Base-by-base conservation (phyloP, 2,329 filamentous ascomycete genomes). In the Tolypocladium cylindrosporum region DNA sequence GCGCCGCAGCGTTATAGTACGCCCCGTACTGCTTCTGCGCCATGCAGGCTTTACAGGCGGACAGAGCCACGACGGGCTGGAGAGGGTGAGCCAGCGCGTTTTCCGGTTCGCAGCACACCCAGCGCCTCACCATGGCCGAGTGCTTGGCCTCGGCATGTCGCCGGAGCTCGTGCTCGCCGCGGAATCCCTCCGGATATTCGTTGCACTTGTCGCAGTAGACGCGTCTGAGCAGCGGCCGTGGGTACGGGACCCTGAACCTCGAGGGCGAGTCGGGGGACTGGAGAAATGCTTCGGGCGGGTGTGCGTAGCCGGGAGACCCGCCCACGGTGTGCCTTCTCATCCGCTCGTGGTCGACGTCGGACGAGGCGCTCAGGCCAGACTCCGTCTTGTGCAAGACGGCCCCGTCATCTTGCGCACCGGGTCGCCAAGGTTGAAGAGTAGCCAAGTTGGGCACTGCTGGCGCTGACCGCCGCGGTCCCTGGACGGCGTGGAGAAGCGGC, bases 91-190 rank as follows among this genome's bases (percentile, higher is more conserved):
- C 63, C 67, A 63, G 43, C 60, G 50, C 69, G 63, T 53, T 70
- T 61, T 75, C 72, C 34, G 79, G 80, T 61, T 83, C 79, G 37
- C 75, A 77, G 68, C 80, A 83, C 21, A 83, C 76, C 79, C 79
- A 84, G 65, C 79, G 72, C 66, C 79, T 81, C 36, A 82, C 79
- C 41, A 80, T 66, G 11, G 79, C 74, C 4, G 81, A 79, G 62
- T 84, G 81, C 60, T 82, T 82, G 6, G 81, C 80, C 60, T 83
- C 80, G 21, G 75, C 77, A 69, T 92, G 89, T 58, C 89, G 80
- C 57, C 87, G 79, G 54, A 91, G 78, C 71, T 97, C 92, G 71
- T 96, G 92, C 58, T 95, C 91, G 59, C 92, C 92, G 52, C 92
- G 87, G 71, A 96, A 97, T 6, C 92, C 91, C 60, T 91, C 87